Percentiles rank a stretch among this genome's conserved stretches.
phyloP scores from a whole-genome alignment of 345 rosid genomes.

The Microcos paniculata region DNA sequence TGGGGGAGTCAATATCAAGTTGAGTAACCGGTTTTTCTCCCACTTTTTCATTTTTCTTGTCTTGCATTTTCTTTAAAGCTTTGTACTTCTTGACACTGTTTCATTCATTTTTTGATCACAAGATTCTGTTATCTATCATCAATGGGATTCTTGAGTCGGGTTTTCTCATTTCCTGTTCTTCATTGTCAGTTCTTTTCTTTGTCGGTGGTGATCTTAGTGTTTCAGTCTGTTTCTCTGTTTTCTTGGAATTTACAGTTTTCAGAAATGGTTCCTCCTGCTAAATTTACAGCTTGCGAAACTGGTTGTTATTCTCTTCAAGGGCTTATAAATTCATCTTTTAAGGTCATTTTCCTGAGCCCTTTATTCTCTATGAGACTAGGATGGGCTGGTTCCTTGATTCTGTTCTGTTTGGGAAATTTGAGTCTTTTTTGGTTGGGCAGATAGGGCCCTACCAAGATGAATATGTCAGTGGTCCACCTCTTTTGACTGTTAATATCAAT shows the following conservation, averaged over 20 bases:
- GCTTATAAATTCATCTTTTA: background rate
- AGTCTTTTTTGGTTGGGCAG: background rate
- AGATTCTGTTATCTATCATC: background rate
- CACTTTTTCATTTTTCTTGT: background rate
- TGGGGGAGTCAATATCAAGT: conserved; percentile 24
- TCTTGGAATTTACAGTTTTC: background rate
- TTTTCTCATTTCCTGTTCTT: background rate
- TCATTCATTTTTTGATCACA: background rate
- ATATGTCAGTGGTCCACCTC: background rate
- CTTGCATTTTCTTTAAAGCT: conserved; percentile 4
- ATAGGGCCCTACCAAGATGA: background rate
- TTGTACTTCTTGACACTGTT: background rate
- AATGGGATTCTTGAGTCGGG: background rate
- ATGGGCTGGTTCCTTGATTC: background rate
- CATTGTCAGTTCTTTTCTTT: background rate
- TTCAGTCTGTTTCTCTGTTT: background rate
- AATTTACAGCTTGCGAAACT: background rate
- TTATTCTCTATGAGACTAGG: background rate
- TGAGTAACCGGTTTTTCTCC: background rate
- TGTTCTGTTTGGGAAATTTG: background rate
- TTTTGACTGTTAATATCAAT: background rate
- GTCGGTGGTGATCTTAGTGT: background rate
- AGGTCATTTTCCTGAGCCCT: background rate
- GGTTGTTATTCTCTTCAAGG: background rate
- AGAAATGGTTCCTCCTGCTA: background rate